These are phyloP conservation scores for Tolypocladium tundrense DNA, from an alignment of 2,329 filamentous ascomycete species.

Conservation along the genomic window DNA sequence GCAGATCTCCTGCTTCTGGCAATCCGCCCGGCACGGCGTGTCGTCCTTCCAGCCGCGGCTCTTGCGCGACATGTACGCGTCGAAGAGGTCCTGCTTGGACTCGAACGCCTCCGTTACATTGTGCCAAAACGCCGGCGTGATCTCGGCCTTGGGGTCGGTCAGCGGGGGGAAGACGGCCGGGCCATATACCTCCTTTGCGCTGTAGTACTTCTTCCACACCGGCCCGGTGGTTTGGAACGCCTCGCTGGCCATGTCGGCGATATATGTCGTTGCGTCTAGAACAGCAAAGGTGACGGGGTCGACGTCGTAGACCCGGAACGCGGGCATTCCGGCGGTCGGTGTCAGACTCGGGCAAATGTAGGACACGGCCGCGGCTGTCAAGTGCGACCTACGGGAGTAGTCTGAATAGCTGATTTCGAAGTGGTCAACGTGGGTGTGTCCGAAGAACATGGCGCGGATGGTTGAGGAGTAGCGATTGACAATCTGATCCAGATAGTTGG, in stretches of 20 bases:
- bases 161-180: slow-evolving; percentile 30
- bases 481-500: slow-evolving; percentile 42
- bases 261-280: slow-evolving; percentile 43
- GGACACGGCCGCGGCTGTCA: slow-evolving; percentile 35
- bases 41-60: slow-evolving; percentile 32
- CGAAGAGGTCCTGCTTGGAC: slow-evolving; percentile 29
- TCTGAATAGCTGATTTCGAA: slow-evolving; percentile 45
- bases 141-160: slow-evolving; percentile 25
- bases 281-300: slow-evolving; percentile 46
- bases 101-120: slow-evolving; percentile 41
- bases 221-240: slow-evolving; percentile 33
- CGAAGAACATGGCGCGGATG: slow-evolving; percentile 46
- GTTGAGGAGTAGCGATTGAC: slow-evolving; percentile 43
- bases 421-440: slow-evolving; percentile 46
- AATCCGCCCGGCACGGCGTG: slow-evolving; percentile 28
- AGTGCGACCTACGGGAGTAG: slow-evolving; percentile 27
- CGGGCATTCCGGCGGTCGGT: slow-evolving; percentile 43
- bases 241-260: slow-evolving; percentile 37
- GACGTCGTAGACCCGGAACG: slow-evolving; percentile 50
- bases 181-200: slow-evolving; percentile 44
- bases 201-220: slow-evolving; percentile 44
- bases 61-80: slow-evolving; percentile 35
- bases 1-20: slow-evolving; percentile 37
- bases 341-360: slow-evolving; percentile 45
- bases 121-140: slow-evolving; percentile 50